These are phyloP conservation scores for Suhomyces tanzawaensis DNA, from an alignment of 805 yeast species.

Conservation along the genomic window DNA sequence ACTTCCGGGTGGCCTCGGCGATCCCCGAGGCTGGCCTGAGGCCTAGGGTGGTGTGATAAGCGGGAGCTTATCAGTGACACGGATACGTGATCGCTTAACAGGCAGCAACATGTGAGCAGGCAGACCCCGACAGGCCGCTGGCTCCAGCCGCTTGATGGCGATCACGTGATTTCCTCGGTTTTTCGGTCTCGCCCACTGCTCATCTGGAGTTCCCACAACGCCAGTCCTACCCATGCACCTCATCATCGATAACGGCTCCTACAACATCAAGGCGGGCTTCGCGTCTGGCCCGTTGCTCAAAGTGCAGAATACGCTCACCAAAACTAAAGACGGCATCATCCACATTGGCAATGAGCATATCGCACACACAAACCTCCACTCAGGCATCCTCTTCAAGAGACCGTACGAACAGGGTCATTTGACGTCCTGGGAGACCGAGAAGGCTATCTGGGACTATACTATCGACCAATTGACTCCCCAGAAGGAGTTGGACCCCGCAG, in stretches of 20 bases:
- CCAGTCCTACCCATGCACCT: slow-evolving; percentile 25
- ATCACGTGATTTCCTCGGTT: too few species aligned
- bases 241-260: slow-evolving; percentile 88
- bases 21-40: too few species aligned
- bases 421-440: slow-evolving; percentile 87
- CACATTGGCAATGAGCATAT: slow-evolving; percentile 70
- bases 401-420: slow-evolving; percentile 90
- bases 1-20: neutral
- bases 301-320: slow-evolving; percentile 67
- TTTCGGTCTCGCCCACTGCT: neutral
- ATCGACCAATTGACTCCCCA: slow-evolving; percentile 43
- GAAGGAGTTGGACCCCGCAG: slow-evolving; percentile 41
- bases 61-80: too few species aligned
- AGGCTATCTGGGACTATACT: slow-evolving; percentile 85
- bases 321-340: slow-evolving; percentile 71
- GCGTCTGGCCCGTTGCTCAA: slow-evolving; percentile 22
- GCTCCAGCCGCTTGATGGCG: too few species aligned
- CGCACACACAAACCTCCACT: slow-evolving; percentile 61
- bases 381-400: slow-evolving; percentile 70
- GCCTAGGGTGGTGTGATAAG: too few species aligned
- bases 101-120: too few species aligned
- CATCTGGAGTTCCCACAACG: neutral
- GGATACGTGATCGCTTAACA: too few species aligned
- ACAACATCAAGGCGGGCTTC: slow-evolving; percentile 59
- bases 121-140: too few species aligned